Percentiles rank a stretch among this genome's conserved stretches.
Conservation (phyloP, 2,329 filamentous ascomycete species). For the Ustulina deusta region DNA sequence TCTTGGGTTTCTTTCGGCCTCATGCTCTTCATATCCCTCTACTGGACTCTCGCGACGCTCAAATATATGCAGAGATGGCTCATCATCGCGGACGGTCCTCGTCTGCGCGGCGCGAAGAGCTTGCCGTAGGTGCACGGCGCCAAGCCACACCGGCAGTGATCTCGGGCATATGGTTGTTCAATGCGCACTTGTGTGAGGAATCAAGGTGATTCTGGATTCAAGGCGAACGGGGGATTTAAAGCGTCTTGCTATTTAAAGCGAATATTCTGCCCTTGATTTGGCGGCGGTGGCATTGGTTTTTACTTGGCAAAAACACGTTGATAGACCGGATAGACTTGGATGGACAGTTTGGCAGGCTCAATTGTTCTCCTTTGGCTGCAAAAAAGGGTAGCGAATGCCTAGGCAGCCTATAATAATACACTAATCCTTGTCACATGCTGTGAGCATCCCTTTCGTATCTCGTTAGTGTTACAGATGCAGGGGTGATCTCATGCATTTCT, state of each 20-base stretch:
- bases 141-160: background rate
- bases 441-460: background rate
- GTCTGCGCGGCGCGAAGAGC: constrained; percentile 17
- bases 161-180: background rate
- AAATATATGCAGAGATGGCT: constrained; percentile 35
- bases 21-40: constrained; percentile 56
- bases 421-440: constrained; percentile 15
- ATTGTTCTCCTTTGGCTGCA: constrained; percentile 10
- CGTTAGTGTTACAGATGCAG: constrained; percentile 18
- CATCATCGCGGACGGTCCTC: constrained; percentile 21
- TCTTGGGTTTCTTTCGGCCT: constrained; percentile 62
- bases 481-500: constrained; percentile 24
- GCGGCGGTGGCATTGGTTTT: constrained; percentile 9
- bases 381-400: background rate
- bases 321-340: constrained; percentile 15
- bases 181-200: background rate
- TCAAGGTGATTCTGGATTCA: background rate
- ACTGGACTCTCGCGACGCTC: constrained; percentile 54
- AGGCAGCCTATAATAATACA: constrained; percentile 5
- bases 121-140: background rate
- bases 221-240: background rate
- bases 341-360: constrained; percentile 25
- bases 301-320: constrained; percentile 16
- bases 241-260: background rate
- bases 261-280: background rate